A percentile compares a stretch with the other conserved stretches of the same genome.
phyloP scores from a whole-genome alignment of 164 flowering plant genomes.

The Brasenia schreberi region DNA sequence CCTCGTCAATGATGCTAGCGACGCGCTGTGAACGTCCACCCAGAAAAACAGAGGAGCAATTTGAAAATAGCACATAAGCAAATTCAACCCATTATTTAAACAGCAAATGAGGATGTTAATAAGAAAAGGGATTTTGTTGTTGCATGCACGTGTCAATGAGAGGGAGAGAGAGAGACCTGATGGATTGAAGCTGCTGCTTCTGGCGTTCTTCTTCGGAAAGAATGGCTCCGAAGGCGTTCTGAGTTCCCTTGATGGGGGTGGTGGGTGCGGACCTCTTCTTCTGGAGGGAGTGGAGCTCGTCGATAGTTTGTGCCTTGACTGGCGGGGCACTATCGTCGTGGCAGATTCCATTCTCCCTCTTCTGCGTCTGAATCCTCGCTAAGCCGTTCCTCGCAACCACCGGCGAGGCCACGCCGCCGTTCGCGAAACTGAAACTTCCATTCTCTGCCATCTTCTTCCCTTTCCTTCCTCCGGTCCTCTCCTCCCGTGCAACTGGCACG shows the following conservation, averaged over 20 bases:
- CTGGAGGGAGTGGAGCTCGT: constrained; percentile 75
- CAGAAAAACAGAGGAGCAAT: too few species aligned
- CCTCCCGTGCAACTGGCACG: too few species aligned
- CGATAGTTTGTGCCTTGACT: constrained; percentile 68
- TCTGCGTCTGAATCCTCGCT: constrained; percentile 28
- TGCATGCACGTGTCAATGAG: too few species aligned
- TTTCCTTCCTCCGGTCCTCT: constrained; percentile 1
- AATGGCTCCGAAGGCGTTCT: constrained; percentile 21
- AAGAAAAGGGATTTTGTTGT: too few species aligned
- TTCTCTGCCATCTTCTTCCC: constrained; percentile 22
- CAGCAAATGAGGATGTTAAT: too few species aligned
- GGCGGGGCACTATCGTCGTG: constrained; percentile 57
- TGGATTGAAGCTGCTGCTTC: constrained; percentile 86
- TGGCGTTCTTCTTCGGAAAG: constrained; percentile 67
- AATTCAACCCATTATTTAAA: too few species aligned
- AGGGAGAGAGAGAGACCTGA: too few species aligned
- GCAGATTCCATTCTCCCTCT: constrained; percentile 34
- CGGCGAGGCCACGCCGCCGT: constrained; percentile 7
- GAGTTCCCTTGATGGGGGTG: constrained; percentile 42
- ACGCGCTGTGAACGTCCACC: constrained; percentile 39
- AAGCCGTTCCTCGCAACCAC: constrained; percentile 18
- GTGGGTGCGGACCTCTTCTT: constrained; percentile 71
- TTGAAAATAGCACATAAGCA: too few species aligned
- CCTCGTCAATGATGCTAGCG: constrained; percentile 88
- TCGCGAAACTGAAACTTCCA: constrained; percentile 22